Conservation (phyloP, 1,139 yeast genomes). For the Dujonia santamariae region DNA sequence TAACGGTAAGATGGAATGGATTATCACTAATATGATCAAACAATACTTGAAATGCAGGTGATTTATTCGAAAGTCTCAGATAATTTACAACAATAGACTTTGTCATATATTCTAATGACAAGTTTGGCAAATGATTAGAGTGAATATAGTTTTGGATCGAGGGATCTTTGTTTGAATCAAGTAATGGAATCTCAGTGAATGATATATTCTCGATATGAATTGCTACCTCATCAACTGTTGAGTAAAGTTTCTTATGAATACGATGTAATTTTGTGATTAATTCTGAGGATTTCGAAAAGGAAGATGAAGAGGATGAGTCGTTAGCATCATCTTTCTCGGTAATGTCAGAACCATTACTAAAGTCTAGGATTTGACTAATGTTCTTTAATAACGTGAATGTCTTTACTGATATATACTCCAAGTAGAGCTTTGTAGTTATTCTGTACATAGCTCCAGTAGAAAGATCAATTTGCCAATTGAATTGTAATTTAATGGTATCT, state of each 20-base stretch:
- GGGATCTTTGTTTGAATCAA: conserved; percentile 25
- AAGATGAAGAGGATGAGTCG: not conserved
- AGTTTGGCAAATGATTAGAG: conserved; percentile 17
- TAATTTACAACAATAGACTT: conserved; percentile 33
- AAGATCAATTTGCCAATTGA: conserved; percentile 18
- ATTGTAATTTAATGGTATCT: conserved; percentile 21
- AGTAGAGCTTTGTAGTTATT: conserved; percentile 20
- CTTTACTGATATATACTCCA: conserved; percentile 26
- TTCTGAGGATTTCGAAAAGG: not conserved
- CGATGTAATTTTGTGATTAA: conserved; percentile 8
- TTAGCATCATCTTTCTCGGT: not conserved
- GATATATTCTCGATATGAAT: conserved; percentile 30
- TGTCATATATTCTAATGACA: conserved; percentile 26
- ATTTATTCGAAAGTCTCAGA: conserved; percentile 27
- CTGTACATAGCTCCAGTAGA: conserved; percentile 18
- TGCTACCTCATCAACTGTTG: conserved; percentile 20
- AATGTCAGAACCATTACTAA: too few relatives aligned
- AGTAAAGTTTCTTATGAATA: conserved; percentile 15
- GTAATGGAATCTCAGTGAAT: conserved; percentile 34
- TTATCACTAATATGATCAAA: conserved; percentile 46
- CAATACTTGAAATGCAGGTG: conserved; percentile 61
- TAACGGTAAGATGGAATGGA: conserved; percentile 50
- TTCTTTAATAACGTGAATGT: conserved; percentile 24
- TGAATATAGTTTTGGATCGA: conserved; percentile 27
- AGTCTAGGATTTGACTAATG: too few relatives aligned